Conservation (phyloP, 148 eudicot species). For the Chenopodium formosanum region DNA sequence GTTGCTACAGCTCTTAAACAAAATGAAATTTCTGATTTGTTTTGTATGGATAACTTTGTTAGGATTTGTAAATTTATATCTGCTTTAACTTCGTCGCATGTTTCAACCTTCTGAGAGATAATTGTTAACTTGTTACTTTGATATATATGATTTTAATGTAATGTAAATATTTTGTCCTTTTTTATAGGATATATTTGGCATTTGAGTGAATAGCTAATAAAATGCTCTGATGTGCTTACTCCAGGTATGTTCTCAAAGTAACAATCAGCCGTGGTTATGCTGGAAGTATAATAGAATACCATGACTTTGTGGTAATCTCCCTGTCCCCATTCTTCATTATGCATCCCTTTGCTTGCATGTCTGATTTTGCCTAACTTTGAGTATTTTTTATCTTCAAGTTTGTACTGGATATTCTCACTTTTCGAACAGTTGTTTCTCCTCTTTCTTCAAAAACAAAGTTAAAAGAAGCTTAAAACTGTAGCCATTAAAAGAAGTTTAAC, state of each 20-base stretch:
- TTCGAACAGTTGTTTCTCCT: too few species aligned
- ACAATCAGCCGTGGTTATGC: slow-evolving; percentile 91
- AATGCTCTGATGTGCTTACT: slow-evolving; percentile 24
- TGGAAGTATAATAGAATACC: slow-evolving; percentile 83
- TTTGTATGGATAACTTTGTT: not conserved
- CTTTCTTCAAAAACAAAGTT: too few species aligned
- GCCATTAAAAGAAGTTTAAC: too few species aligned
- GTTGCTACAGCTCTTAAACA: too few species aligned
- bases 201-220: not conserved
- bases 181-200: not conserved
- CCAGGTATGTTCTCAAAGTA: slow-evolving; percentile 92
- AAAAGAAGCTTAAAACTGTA: too few species aligned
- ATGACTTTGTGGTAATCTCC: slow-evolving; percentile 69
- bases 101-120: not conserved
- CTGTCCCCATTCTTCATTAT: slow-evolving; percentile 5
- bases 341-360: not conserved
- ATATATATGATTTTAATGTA: not conserved
- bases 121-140: not conserved
- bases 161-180: too few species aligned
- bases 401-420: too few species aligned
- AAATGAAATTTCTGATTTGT: not conserved
- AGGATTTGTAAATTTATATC: not conserved
- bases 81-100: not conserved
- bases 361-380: not conserved
- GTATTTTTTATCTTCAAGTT: not conserved